Conservation (phyloP, 1,284 basidiomycete species). For the Tausonia pullulans region DNA sequence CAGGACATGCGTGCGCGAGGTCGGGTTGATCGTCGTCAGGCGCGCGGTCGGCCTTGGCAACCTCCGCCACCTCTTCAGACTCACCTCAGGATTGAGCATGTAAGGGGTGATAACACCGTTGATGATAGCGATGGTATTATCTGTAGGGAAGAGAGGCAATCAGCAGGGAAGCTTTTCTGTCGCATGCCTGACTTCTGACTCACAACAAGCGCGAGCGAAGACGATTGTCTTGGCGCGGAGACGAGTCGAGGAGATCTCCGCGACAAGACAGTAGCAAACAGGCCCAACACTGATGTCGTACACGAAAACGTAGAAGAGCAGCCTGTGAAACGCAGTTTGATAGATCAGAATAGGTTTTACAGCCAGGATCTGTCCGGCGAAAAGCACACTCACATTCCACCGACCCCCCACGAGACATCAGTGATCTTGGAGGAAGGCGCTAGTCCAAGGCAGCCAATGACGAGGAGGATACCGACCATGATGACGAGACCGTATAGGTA, state of each 20-base stretch:
- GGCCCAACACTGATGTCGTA: constrained; percentile 33
- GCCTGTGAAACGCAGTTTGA: background rate
- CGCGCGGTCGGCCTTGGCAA: no score
- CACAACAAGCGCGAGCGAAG: constrained; percentile 34
- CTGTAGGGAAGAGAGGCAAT: constrained; percentile 18
- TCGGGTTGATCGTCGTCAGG: constrained; percentile 29
- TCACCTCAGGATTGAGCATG: constrained; percentile 34
- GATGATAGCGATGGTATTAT: constrained; percentile 37
- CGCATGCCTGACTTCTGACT: no score
- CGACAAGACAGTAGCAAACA: constrained; percentile 36
- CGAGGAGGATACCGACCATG: constrained; percentile 36
- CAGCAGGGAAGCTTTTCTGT: no score
- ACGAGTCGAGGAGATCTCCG: constrained; percentile 39
- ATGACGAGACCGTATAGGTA: constrained; percentile 39
- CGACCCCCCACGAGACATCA: constrained; percentile 6
- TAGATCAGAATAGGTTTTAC: no score
- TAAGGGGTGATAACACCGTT: constrained; percentile 35
- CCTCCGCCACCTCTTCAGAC: no score
- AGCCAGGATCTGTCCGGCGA: no score
- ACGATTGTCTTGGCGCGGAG: constrained; percentile 43
- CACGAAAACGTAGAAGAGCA: constrained; percentile 23
- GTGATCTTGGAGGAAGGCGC: background rate
- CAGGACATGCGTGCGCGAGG: constrained; percentile 32
- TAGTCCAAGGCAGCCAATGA: constrained; percentile 39
- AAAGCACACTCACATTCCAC: no score